These are phyloP conservation scores for Xylariaceae sp. DNA, from an alignment of 2,329 filamentous ascomycete genomes.

Conservation along the genomic window DNA sequence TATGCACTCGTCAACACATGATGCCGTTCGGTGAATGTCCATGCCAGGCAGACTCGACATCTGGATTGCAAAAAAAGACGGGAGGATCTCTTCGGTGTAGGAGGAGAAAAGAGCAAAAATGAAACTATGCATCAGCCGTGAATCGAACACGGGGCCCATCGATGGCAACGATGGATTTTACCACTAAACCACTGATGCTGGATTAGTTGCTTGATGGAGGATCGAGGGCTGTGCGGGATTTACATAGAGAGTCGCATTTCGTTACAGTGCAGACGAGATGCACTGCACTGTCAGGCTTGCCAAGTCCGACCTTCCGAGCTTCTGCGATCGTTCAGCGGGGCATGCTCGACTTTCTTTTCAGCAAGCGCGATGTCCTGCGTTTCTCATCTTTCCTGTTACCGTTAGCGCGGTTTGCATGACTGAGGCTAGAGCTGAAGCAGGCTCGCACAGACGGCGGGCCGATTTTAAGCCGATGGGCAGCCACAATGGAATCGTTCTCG, in stretches of 20 bases:
- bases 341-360: too few species aligned
- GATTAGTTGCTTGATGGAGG: background rate
- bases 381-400: background rate
- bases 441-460: background rate
- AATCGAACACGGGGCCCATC: conserved; percentile 45
- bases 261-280: too few species aligned
- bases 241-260: background rate
- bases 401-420: background rate
- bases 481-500: background rate
- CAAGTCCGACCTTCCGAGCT: background rate
- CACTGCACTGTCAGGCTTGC: too few species aligned
- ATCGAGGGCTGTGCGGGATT: background rate
- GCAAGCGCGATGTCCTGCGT: background rate
- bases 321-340: background rate
- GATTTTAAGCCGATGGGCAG: background rate
- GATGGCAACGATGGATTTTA: conserved; percentile 50
- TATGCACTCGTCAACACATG: too few species aligned
- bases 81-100: background rate
- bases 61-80: background rate
- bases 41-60: background rate
- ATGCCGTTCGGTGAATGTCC: background rate
- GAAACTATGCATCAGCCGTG: conserved; percentile 35
- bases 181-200: conserved; percentile 44
- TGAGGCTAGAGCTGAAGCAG: background rate
- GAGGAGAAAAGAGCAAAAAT: background rate